Base-by-base conservation (phyloP, 768 basidiomycete genomes). In the Amanita exitialis region DNA sequence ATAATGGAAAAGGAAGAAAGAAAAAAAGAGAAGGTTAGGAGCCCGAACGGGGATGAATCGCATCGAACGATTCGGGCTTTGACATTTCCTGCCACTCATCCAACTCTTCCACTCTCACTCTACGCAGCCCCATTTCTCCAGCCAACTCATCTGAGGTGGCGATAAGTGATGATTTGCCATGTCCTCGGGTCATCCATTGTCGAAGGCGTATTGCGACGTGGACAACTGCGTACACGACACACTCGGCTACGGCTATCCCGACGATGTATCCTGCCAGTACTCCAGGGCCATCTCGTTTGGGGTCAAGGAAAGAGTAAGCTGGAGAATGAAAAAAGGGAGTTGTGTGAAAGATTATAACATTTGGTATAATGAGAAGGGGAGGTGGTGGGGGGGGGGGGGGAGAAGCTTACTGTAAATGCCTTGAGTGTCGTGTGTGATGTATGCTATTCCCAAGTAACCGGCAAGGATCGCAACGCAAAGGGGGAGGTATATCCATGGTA, bases 231-330 rank as follows among this genome's bases (percentile, higher is more conserved):
- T 86, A 86, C 6, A 83, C 58, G 50, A 86, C 49, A 38, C 63
- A 62, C 32, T 76, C 76, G 0, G 69, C 83, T 4, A 71, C 58
- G 2, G 63, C 70, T 52, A 86, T 82, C 3, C 80, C 83, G 35
- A 81, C 18, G 57, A 86, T 78, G 60, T 86, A 87, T 0, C 62
- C 80, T 0, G 79, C 81, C 41, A 87, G 66, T 30, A 69, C 30
- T 30, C 30, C 13, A 4, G 57, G 68, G 20, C 66, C 61, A 51
- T 76, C 61, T 13, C 59, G 63, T 6, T 55, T 23, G 0, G 86
- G 83, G 57, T 86, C 61, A 6, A 88, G 75, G 69, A 87, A 88
- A 9, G 61, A 44, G 62, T 87, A 88, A 1, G 78, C 84, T 86
- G 53, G 18, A 43, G 39, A 34, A 12, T 27, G 42, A 37, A 30